Evolutionary conservation across 495 filamentous ascomycete species (phyloP), one percentile per base, ranked within the genome.

Genomic region (Penicillium mononematosum): DNA sequence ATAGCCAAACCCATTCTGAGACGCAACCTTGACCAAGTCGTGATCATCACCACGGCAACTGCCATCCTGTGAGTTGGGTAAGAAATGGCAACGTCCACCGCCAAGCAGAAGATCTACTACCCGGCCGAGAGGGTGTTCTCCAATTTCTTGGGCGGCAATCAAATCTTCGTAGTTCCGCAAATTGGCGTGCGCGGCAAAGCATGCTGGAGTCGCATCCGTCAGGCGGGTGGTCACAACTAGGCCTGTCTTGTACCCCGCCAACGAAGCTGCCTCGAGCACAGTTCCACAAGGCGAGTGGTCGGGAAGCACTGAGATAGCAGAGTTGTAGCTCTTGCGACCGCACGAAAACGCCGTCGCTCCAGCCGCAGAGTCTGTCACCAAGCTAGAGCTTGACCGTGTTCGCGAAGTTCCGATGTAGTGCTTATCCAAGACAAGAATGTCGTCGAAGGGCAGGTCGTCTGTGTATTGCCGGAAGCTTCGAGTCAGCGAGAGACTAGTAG

Each of bases 341-440:
- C 94, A 98, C 1, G 89, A 92, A 72, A 98, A 98, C 1, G 94
- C 94, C 1, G 94, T 98, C 8, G 94, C 94, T 12, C 94, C 94
- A 34, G 94, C 94, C 3, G 94, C 94, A 41, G 90, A 95, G 72
- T 98, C 94, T 0, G 94, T 98, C 22, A 98, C 88, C 32, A 97
- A 75, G 49, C 84, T 89, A 52, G 78, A 87, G 54, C 83, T 85
- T 22, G 90, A 95, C 59, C 92, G 79, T 31, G 94, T 98, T 54
- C 94, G 80, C 46, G 88, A 93, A 24, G 88, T 89, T 27, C 94
- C 94, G 72, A 96, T 91, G 54, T 94, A 80, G 65, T 97, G 87
- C 58, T 85, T 71, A 64, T 98, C 94, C 55, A 98, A 78, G 5
- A 87, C 81, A 49, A 98, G 79, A 6, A 81, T 85, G 59, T 95